Evolutionary conservation across 371 early-diverging fungal genomes (phyloP).

Genomic region (Capniomyces stellatus): DNA sequence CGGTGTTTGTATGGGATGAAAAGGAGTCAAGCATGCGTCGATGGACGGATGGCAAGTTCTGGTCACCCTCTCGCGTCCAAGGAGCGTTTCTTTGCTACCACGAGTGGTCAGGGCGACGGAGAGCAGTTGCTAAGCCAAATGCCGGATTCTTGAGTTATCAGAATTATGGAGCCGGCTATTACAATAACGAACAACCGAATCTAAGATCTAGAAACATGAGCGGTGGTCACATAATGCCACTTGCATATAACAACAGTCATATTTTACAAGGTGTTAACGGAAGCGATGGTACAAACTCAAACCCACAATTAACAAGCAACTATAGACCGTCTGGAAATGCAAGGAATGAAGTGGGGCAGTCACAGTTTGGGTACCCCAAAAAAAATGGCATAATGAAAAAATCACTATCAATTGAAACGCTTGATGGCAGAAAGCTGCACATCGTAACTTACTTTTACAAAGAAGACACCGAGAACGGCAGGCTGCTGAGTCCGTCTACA

Average conservation of each 20-base stretch:
- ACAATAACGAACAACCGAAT: conserved; percentile 9
- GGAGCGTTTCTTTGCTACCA: conserved; percentile 61
- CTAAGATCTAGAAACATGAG: not conserved
- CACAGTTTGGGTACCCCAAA: conserved; percentile 28
- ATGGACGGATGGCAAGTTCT: conserved; percentile 75
- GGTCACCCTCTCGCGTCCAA: conserved; percentile 66
- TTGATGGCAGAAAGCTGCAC: conserved; percentile 54
- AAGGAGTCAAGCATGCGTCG: conserved; percentile 66
- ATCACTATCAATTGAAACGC: conserved; percentile 60
- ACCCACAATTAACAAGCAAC: not conserved
- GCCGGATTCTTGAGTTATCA: not conserved
- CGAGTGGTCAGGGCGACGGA: conserved; percentile 38
- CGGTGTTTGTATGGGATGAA: conserved; percentile 75
- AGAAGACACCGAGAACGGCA: conserved; percentile 35
- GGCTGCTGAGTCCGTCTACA: conserved; percentile 21
- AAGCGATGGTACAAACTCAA: not conserved
- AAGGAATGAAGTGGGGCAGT: conserved; percentile 20
- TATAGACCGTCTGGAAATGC: not conserved
- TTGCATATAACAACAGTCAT: too few relatives aligned
- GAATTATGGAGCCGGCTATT: not conserved
- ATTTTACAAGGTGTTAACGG: conserved; percentile 15
- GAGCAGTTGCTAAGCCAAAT: conserved; percentile 6
- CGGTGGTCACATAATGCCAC: conserved; percentile 21
- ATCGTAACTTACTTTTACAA: conserved; percentile 69
- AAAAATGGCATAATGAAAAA: conserved; percentile 67